phyloP scores from a whole-genome alignment of 1,284 basidiomycete genomes.

The Boletellus dicymbophilus region DNA sequence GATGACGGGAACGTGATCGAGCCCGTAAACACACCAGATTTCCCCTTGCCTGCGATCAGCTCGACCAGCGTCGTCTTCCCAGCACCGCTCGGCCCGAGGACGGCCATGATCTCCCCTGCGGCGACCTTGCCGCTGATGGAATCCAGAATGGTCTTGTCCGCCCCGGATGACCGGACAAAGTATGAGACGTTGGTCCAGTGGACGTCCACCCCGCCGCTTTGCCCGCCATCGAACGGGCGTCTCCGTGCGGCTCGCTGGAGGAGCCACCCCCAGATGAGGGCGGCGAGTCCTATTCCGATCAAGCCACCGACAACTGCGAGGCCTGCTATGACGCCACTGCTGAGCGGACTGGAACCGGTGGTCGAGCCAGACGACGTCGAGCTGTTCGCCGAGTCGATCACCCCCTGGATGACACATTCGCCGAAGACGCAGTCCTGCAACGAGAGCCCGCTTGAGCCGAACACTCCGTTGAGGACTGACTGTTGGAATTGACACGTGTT shows the following conservation, averaged over 20 bases:
- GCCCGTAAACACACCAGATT: slow-evolving; percentile 71
- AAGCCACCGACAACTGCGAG: slow-evolving; percentile 79
- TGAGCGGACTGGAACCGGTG: slow-evolving; percentile 46
- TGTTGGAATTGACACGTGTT: slow-evolving; percentile 80
- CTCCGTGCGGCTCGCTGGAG: slow-evolving; percentile 63
- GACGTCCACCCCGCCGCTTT: slow-evolving; percentile 56
- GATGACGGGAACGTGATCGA: slow-evolving; percentile 60
- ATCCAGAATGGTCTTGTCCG: slow-evolving; percentile 74
- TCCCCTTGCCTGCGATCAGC: slow-evolving; percentile 76
- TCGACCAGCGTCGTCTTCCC: slow-evolving; percentile 88
- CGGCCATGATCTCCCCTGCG: slow-evolving; percentile 83
- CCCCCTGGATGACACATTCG: slow-evolving; percentile 82
- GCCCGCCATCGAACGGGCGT: slow-evolving; percentile 38
- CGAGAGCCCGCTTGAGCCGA: slow-evolving; percentile 71
- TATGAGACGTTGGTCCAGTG: slow-evolving; percentile 77
- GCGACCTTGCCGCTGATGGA: slow-evolving; percentile 66
- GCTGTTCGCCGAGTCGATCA: slow-evolving; percentile 58
- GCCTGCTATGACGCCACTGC: slow-evolving; percentile 85
- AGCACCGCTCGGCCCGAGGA: slow-evolving; percentile 87
- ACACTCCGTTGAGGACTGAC: slow-evolving; percentile 59
- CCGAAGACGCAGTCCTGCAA: slow-evolving; percentile 78
- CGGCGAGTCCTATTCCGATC: slow-evolving; percentile 54
- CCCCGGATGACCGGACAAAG: slow-evolving; percentile 43
- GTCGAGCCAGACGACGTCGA: slow-evolving; percentile 27
- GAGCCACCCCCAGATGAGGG: slow-evolving; percentile 63